A percentile compares a stretch with the other conserved stretches of the same genome.
Conservation (phyloP, 2,329 filamentous ascomycete genomes). For the Malbranchea cinnamomea region DNA sequence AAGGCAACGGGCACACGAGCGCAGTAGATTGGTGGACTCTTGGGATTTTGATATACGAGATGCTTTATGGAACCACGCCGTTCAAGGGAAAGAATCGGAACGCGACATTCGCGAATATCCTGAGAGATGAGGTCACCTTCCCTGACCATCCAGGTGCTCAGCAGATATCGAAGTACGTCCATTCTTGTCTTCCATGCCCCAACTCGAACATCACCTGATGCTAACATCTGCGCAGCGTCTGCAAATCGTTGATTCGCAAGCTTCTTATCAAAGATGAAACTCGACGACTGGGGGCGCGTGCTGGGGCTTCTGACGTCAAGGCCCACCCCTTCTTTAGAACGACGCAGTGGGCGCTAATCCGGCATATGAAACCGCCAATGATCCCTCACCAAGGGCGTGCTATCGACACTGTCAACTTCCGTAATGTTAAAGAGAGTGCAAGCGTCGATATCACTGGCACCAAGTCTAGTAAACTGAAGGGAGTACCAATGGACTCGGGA, state of each 20-base stretch:
- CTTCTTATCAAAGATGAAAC: conserved; percentile 97
- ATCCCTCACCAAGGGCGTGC: conserved; percentile 81
- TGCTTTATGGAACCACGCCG: conserved; percentile 94
- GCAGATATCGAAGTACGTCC: conserved; percentile 76
- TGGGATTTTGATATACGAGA: conserved; percentile 94
- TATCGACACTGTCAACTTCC: conserved; percentile 90
- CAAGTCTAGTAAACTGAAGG: conserved; percentile 39
- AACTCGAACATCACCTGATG: neutral
- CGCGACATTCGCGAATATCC: conserved; percentile 92
- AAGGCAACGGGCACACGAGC: conserved; percentile 94
- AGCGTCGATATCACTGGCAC: conserved; percentile 56
- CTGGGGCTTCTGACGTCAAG: conserved; percentile 94
- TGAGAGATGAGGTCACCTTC: conserved; percentile 90
- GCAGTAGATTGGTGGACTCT: conserved; percentile 99
- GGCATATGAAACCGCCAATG: conserved; percentile 96
- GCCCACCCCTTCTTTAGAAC: conserved; percentile 88
- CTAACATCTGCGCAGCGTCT: conserved; percentile 47
- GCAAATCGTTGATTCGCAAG: conserved; percentile 92
- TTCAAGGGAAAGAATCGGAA: conserved; percentile 99
- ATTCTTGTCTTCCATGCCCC: conserved; percentile 1
- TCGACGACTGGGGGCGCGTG: conserved; percentile 78
- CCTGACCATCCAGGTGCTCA: conserved; percentile 74
- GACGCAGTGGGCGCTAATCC: conserved; percentile 91
- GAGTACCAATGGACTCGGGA: conserved; percentile 74
- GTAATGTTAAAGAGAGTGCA: conserved; percentile 93